These are phyloP conservation scores for Teunomyces cretensis DNA, from an alignment of 805 yeast genomes.

Conservation along the genomic window DNA sequence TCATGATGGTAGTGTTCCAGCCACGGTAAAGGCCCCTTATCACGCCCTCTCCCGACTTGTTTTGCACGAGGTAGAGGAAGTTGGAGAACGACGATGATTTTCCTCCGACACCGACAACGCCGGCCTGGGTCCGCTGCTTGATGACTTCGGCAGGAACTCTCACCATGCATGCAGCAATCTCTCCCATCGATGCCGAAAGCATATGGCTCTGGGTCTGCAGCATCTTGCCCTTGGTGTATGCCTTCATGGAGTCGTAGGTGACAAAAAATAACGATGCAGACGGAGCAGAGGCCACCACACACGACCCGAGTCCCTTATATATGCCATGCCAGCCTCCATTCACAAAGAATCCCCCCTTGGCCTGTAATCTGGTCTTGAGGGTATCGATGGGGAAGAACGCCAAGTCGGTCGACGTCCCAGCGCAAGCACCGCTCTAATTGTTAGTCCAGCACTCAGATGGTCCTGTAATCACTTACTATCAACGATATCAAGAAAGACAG, in stretches of 20 bases:
- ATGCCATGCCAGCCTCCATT: slow-evolving; percentile 95
- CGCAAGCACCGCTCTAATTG: slow-evolving; percentile 78
- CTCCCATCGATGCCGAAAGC: slow-evolving; percentile 87
- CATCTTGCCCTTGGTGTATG: slow-evolving; percentile 32
- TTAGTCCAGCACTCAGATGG: slow-evolving; percentile 4
- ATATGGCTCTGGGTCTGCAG: slow-evolving; percentile 59
- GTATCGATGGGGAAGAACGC: slow-evolving; percentile 97
- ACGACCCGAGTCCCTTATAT: slow-evolving; percentile 89
- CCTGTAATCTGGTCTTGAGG: slow-evolving; percentile 89
- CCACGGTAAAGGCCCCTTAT: slow-evolving; percentile 85
- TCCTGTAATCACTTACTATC: slow-evolving; percentile 24
- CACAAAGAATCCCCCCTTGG: slow-evolving; percentile 86
- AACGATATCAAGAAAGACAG: slow-evolving; percentile 29
- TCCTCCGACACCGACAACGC: slow-evolving; percentile 31
- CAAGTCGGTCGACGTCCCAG: slow-evolving; percentile 94
- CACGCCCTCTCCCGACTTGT: slow-evolving; percentile 75
- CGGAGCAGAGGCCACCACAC: slow-evolving; percentile 94
- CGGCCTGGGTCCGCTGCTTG: slow-evolving; percentile 86
- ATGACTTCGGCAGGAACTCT: slow-evolving; percentile 97
- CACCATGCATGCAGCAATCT: slow-evolving; percentile 87
- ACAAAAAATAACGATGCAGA: slow-evolving; percentile 49
- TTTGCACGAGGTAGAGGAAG: slow-evolving; percentile 57
- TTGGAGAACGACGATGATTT: slow-evolving; percentile 66
- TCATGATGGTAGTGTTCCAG: slow-evolving; percentile 85
- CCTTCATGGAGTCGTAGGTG: slow-evolving; percentile 78